Base-by-base conservation (phyloP, 257 asterid genomes). In the Salvia hispanica region DNA sequence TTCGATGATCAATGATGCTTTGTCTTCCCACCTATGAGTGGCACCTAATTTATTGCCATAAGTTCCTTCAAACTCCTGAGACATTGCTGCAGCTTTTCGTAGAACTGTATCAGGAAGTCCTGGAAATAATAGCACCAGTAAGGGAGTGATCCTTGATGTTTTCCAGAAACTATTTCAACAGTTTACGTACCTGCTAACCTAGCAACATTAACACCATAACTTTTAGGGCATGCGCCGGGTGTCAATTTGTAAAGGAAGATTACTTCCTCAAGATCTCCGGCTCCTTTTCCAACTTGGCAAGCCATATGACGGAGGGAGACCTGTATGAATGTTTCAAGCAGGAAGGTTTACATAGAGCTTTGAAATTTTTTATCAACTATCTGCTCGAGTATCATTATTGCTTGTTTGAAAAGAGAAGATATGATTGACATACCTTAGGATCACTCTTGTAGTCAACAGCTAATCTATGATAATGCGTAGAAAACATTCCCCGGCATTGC, bases 121-220 rank as follows among this genome's bases (percentile, higher is more conserved):
- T 93, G 85, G 4, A 62, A 76, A 78, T 58, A 44, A 71, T 72
- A 45, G 67, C 54, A 56, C 57, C 55, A 64, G 55, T 10, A 36
- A 34, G 55, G 4, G 3, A 33, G 62, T 48, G 64, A 60, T 28
- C 69, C 4, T 16, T 55, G 7, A 3, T 0, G 42, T 58, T 53
- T 51, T 69, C 16, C 7, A 12, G 14, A 9, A 43, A 40, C 43
- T 15, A 54, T 37, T 25, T 70, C 13, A 11, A 21, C 5, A 54
- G 51, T 56, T 18, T 21, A 75, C 79, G 71, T 73, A 90, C 99
- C 97, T 63, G 99, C 99, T 54, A 93, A 71, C 44, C 95, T 85
- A 62, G 99, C 99, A 74, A 93, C 96, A 65, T 93, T 93, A 71
- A 90, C 95, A 75, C 99, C 99, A 28, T 93, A 93, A 74, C 99